Evolutionary conservation across 2,329 filamentous ascomycete species (phyloP).

Genomic region (Penicillium sp.): DNA sequence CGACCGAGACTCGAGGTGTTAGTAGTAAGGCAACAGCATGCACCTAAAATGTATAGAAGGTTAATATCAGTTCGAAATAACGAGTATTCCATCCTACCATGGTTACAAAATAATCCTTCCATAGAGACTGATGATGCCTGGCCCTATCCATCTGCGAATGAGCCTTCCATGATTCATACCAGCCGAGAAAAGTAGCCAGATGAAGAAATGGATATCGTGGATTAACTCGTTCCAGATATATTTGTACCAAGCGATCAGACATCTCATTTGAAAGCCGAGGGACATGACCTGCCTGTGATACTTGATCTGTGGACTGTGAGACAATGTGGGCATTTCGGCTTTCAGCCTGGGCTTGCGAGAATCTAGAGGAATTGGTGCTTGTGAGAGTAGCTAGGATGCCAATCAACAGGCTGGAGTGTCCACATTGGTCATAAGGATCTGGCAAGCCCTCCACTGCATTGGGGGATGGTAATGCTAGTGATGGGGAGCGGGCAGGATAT

Average conservation of each 20-base stretch:
- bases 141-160: background rate
- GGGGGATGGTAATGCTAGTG: background rate
- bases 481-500: background rate
- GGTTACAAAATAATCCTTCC: constrained; percentile 16
- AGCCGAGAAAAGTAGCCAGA: constrained; percentile 8
- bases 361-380: background rate
- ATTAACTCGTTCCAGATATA: constrained; percentile 18
- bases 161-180: constrained; percentile 16
- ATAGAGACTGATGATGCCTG: background rate
- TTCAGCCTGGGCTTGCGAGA: background rate
- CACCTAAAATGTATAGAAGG: background rate
- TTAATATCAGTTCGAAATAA: background rate
- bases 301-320: background rate
- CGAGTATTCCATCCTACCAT: constrained; percentile 6
- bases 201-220: constrained; percentile 18
- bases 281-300: background rate
- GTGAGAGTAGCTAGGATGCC: constrained; percentile 13
- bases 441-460: background rate
- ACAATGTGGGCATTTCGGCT: background rate
- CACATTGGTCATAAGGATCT: constrained; percentile 1
- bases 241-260: constrained; percentile 5
- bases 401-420: constrained; percentile 8
- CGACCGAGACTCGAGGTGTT: constrained; percentile 12
- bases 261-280: constrained; percentile 1
- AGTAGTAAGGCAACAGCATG: constrained; percentile 16